phyloP scores from a whole-genome alignment of 176 grass and related monocot genomes.

The Urochloa ruziziensis region DNA sequence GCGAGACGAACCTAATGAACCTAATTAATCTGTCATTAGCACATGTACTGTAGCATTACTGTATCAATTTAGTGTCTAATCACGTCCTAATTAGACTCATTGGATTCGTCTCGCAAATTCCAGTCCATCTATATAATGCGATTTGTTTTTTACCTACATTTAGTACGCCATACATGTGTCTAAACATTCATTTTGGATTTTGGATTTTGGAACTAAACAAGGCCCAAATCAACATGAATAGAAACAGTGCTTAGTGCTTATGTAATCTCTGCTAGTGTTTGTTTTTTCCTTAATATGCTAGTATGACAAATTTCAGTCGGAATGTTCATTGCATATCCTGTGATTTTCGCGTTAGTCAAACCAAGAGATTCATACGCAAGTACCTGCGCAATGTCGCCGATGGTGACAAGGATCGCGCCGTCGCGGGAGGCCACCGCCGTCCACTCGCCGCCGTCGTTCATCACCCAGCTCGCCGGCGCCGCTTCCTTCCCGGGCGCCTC shows the following conservation, averaged over 20 bases:
- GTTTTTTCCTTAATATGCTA: not conserved
- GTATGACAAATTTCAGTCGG: not conserved
- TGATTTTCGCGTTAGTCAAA: not conserved
- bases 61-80: too few species aligned
- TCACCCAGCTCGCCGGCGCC: conserved; percentile 40
- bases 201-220: too few species aligned
- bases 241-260: not conserved
- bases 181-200: too few species aligned
- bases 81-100: too few species aligned
- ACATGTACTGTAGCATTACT: too few species aligned
- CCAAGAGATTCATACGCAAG: conserved; percentile 2
- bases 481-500: conserved; percentile 1
- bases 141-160: too few species aligned
- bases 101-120: too few species aligned
- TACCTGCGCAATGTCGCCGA: conserved; percentile 93
- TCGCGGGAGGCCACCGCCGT: conserved; percentile 28
- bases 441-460: conserved; percentile 54
- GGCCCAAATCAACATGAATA: not conserved
- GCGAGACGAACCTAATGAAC: too few species aligned
- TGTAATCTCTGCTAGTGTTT: not conserved
- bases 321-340: not conserved
- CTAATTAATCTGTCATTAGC: too few species aligned
- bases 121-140: too few species aligned
- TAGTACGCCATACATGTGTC: too few species aligned
- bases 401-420: conserved; percentile 56